Conservation (phyloP, 2,329 filamentous ascomycete genomes). For the Ascochyta clinopodiicola region DNA sequence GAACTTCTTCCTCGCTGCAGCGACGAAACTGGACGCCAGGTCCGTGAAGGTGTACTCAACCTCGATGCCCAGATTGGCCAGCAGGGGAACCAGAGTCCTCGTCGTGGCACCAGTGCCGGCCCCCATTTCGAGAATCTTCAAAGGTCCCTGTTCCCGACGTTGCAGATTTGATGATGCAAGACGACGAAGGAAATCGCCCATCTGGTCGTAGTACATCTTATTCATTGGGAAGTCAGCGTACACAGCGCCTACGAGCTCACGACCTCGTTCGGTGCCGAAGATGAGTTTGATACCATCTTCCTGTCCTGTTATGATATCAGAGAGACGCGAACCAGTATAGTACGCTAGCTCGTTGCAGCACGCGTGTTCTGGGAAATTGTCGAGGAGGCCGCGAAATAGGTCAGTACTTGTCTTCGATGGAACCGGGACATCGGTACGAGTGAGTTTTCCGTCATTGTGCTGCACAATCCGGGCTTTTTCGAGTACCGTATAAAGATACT, state of each 20-base stretch:
- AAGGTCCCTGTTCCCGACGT: constrained; percentile 4
- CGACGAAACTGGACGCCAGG: constrained; percentile 46
- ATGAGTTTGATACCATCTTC: constrained; percentile 50
- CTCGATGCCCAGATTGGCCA: constrained; percentile 34
- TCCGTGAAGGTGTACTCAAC: constrained; percentile 53
- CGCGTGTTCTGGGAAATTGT: constrained; percentile 42
- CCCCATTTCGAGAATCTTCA: constrained; percentile 48
- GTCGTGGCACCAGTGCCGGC: constrained; percentile 51
- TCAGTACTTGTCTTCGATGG: neutral
- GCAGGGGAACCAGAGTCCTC: constrained; percentile 30
- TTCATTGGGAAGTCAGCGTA: constrained; percentile 4
- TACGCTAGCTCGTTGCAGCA: constrained; percentile 41
- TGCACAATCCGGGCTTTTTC: constrained; percentile 16
- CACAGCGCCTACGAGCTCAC: constrained; percentile 1
- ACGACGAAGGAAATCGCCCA: constrained; percentile 21
- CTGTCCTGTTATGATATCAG: constrained; percentile 45
- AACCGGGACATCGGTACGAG: constrained; percentile 2
- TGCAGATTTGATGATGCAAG: too few species aligned
- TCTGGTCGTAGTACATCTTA: constrained; percentile 20
- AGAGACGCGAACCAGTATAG: constrained; percentile 44
- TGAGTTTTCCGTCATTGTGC: neutral
- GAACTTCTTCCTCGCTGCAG: constrained; percentile 42
- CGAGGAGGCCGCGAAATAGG: constrained; percentile 36
- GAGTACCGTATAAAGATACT: constrained; percentile 26
- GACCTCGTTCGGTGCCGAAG: constrained; percentile 39